Evolutionary conservation across 2,329 filamentous ascomycete genomes (phyloP).

Genomic region (Aphanoascus verrucosus): DNA sequence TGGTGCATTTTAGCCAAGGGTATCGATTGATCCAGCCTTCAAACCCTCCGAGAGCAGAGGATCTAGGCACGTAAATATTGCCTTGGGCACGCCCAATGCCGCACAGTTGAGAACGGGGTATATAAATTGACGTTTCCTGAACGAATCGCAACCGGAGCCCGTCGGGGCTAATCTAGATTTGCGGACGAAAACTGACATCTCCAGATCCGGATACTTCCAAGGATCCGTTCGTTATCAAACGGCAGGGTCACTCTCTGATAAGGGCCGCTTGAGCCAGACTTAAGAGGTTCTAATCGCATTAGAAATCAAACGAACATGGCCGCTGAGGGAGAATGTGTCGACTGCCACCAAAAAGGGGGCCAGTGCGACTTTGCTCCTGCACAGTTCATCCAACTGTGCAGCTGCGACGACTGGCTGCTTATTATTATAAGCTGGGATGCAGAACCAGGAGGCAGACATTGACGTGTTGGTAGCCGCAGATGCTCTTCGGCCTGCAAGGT

Average conservation of each 20-base stretch:
- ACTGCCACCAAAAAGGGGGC: not conserved
- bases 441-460: not conserved
- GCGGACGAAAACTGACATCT: no score
- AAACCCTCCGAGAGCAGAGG: not conserved
- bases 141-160: no score
- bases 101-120: not conserved
- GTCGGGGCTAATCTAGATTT: no score
- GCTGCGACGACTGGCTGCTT: not conserved
- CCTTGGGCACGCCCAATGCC: not conserved
- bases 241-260: not conserved
- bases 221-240: not conserved
- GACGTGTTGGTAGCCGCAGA: not conserved
- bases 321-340: not conserved
- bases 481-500: no score
- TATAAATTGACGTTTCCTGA: not conserved
- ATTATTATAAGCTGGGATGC: not conserved
- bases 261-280: not conserved
- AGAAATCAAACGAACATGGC: not conserved
- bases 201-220: no score
- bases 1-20: no score
- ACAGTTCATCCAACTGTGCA: not conserved
- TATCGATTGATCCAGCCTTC: not conserved
- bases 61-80: not conserved
- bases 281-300: not conserved
- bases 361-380: slow-evolving; percentile 6